Base-by-base conservation (phyloP, 1,139 yeast species). In the Taiozyma sp. region DNA sequence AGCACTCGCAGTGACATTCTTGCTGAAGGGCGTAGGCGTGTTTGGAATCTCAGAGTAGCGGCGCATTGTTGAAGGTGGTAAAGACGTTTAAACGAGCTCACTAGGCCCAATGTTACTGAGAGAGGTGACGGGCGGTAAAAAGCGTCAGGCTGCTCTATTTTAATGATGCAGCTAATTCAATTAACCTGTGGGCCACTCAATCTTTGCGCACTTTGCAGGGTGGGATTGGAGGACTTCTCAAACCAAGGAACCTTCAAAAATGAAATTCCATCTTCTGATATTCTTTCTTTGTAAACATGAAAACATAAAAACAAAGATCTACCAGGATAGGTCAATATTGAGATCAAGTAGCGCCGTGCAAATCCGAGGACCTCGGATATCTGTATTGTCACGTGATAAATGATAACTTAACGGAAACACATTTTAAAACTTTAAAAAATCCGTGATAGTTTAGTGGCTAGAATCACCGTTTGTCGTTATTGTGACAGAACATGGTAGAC, bases 401-500 rank as follows among this genome's bases (percentile, higher is more conserved):
- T 6, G 14, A 6, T n/a, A 19, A n/a, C 35, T 14, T 6, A 32
- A 4, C 19, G 19, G 24, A 37, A 7, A 6, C 41, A 37, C 1
- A 2, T 21, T 37, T 21, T 2, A 37, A 24, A 5, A 4, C 1
- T 22, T 4, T 14, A 24, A 24, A 40, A 35, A 29, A 30, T 59
- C 61, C 61, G 61, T 47, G 61, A 57, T 57, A 58, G 62, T 58
- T 59, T 59, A 59, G 60, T 57, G 62, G 62, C 58, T 57, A 57
- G 62, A 58, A 58, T 58, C 47, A 48, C 60, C 61, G 61, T 53
- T 58, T 58, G 61, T 58, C 61, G 61, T 46, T 24, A 39, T 3
- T 21, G 19, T 32, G 43, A 50, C 64, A 61, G 58, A 77, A 76
- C 81, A 77, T 73, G 81, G 81, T 74, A 73, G 81, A 77, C 81